Evolutionary conservation across 805 yeast genomes (phyloP).

Genomic region (Wickerhamiella azymoides): DNA sequence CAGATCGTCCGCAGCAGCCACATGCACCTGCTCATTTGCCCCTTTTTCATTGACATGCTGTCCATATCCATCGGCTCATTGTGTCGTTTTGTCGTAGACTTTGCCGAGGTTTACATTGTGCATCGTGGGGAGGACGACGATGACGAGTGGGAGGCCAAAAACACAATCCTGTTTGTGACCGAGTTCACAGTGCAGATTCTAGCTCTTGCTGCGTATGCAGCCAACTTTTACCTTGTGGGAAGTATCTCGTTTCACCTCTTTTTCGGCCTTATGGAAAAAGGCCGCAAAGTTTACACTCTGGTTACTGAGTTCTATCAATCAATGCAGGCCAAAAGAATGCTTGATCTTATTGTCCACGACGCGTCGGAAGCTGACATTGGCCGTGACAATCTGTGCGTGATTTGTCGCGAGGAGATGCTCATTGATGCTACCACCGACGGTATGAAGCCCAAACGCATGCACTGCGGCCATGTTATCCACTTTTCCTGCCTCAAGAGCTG

Average conservation of each 20-base stretch:
- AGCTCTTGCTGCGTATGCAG: neutral
- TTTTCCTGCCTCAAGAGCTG: conserved; percentile 82
- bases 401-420: conserved; percentile 83
- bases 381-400: conserved; percentile 57
- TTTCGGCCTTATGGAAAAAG: neutral
- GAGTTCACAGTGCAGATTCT: conserved; percentile 25
- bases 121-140: conserved; percentile 30
- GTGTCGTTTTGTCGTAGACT: conserved; percentile 30
- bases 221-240: neutral
- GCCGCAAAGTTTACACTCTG: conserved; percentile 14
- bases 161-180: conserved; percentile 42
- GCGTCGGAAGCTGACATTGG: conserved; percentile 52
- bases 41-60: conserved; percentile 4
- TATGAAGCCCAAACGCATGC: conserved; percentile 55
- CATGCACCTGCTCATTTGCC: neutral
- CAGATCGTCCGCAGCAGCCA: conserved; percentile 2
- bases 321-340: conserved; percentile 34
- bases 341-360: conserved; percentile 48
- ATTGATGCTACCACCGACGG: conserved; percentile 31
- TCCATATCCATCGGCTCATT: conserved; percentile 25
- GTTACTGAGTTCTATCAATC: conserved; percentile 21
- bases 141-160: conserved; percentile 57
- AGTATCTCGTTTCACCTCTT: conserved; percentile 14
- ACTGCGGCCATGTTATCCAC: conserved; percentile 81
- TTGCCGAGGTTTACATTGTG: conserved; percentile 3